Evolutionary conservation across 192 early-diverging fungal species (phyloP).

Genomic region (Coemansia sp.): DNA sequence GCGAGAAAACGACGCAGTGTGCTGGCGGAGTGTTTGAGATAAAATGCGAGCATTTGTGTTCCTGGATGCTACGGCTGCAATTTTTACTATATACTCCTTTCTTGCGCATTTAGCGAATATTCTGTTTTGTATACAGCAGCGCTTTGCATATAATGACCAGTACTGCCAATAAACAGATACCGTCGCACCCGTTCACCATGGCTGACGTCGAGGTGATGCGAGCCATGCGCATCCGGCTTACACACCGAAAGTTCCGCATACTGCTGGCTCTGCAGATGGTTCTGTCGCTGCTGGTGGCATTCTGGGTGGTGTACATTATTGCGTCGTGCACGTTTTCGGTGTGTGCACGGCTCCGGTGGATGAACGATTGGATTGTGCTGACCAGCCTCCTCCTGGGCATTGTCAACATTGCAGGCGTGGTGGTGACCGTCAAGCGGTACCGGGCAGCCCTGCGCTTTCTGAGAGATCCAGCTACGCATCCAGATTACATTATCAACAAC

Average conservation of each 20-base stretch:
- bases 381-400: conserved; percentile 36
- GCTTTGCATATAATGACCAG: conserved; percentile 13
- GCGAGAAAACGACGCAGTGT: background rate
- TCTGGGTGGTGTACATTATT: conserved; percentile 39
- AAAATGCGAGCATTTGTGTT: background rate
- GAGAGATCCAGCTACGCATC: conserved; percentile 40
- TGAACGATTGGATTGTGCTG: conserved; percentile 50
- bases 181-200: conserved; percentile 48
- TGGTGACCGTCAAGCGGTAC: conserved; percentile 42
- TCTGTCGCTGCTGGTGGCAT: conserved; percentile 27
- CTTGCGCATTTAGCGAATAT: background rate
- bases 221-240: conserved; percentile 47
- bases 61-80: background rate
- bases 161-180: conserved; percentile 10
- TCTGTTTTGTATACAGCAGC: background rate
- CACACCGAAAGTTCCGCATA: conserved; percentile 41
- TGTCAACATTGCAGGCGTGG: conserved; percentile 31
- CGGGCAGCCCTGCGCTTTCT: conserved; percentile 32
- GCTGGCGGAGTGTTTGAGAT: background rate
- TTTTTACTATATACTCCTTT: background rate
- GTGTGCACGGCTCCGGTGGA: conserved; percentile 20
- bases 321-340: conserved; percentile 21
- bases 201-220: conserved; percentile 54
- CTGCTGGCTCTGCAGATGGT: conserved; percentile 28
- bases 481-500: conserved; percentile 45